Percentiles rank a stretch among this genome's conserved stretches.
phyloP scores from a whole-genome alignment of 345 rosid species.

The Euphorbia tirucalli region DNA sequence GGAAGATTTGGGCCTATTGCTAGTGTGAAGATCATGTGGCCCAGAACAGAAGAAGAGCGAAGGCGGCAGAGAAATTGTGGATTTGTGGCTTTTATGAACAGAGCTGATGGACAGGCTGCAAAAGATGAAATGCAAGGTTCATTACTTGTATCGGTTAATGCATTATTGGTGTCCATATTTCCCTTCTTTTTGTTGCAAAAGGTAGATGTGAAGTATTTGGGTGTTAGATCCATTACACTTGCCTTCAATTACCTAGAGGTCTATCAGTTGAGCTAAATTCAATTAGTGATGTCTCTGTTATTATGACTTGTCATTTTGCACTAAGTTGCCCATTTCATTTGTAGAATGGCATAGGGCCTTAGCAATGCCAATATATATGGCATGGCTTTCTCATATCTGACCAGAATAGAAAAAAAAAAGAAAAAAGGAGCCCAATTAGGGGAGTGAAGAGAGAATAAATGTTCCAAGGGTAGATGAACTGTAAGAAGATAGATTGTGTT shows the following conservation, averaged over 20 bases:
- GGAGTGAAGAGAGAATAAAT: not conserved
- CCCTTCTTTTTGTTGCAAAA: not conserved
- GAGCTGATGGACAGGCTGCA: slow-evolving; percentile 99
- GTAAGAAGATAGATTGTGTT: not conserved
- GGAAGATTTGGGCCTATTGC: slow-evolving; percentile 99
- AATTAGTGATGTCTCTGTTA: not conserved
- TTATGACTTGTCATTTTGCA: not conserved
- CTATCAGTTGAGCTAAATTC: not conserved
- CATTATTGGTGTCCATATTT: not conserved
- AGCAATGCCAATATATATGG: not conserved
- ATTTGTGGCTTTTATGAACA: slow-evolving; percentile 95
- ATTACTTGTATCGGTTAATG: not conserved
- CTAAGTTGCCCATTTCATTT: not conserved
- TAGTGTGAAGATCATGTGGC: slow-evolving; percentile 99
- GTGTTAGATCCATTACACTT: not conserved
- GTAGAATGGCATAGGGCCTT: not conserved
- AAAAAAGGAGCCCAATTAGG: too few species aligned
- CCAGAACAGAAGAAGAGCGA: slow-evolving; percentile 94
- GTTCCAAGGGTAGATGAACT: not conserved
- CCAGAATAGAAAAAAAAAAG: too few species aligned
- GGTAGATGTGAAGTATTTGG: not conserved
- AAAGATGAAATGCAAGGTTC: slow-evolving; percentile 99
- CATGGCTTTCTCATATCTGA: not conserved
- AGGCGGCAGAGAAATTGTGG: slow-evolving; percentile 96
- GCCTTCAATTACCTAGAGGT: not conserved